Evolutionary conservation across 139 green algal genomes (phyloP), one percentile per base, ranked within the genome.

Genomic region (Trebouxia sp.): DNA sequence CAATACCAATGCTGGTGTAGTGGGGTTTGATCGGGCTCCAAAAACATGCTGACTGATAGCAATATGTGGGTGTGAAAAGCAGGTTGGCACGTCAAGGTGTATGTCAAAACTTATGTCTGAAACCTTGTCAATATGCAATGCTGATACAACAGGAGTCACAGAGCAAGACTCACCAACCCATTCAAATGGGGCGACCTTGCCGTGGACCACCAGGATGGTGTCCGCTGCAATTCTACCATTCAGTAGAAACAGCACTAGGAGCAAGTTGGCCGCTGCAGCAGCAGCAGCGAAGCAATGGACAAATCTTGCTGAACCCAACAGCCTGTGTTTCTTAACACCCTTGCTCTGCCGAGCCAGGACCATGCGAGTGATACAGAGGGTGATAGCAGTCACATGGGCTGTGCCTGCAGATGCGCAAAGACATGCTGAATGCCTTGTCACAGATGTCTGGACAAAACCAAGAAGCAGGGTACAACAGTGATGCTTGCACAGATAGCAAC

Each of bases 241-340:
- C 28, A 85, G 67, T 66, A 81, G 76, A 38, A 85, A 83, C 39
- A 83, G 35, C 30, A 74, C 70, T 30, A 85, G 30, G 12, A 85
- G 82, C 41, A 85, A 51, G 28, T 42, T 65, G 24, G 38, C 37
- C 9, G 75, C 37, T 22, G 50, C 41, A 7, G 55, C 41, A 14
- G 26, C 35, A 11, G 50, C 48, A 24, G 30, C 76, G 6, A 30
- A 30, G 53, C 24, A 51, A 9, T 83, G 51, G 30, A 85, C 24
- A n/a, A 48, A 17, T 35, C 65, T 35, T 0, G 76, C 66, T 12
- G 28, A 37, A 30, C 82, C 76, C 4, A 3, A 47, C 76, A 85
- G 53, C 22, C 30, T 30, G 51, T 80, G 83, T 32, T 42, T 58
- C 38, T 35, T 30, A 5, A 56, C 37, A 11, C 65, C 50, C 38